phyloP scores from a whole-genome alignment of 1,284 basidiomycete genomes.

The Takashimella koratensis region DNA sequence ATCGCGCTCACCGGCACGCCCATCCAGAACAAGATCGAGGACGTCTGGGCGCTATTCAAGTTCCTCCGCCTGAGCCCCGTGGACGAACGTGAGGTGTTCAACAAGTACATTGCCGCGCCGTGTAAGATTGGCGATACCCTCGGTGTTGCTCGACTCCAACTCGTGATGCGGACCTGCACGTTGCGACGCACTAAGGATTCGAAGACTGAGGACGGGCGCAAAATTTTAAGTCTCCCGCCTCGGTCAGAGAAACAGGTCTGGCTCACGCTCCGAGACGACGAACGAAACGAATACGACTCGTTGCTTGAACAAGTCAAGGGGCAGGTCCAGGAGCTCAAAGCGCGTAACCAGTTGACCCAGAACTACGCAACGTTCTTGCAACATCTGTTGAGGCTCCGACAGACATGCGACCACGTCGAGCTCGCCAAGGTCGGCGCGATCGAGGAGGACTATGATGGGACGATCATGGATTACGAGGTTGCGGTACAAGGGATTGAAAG shows the following conservation, averaged over 20 bases:
- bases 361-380: slow-evolving; percentile 97
- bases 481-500: slow-evolving; percentile 67
- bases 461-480: slow-evolving; percentile 68
- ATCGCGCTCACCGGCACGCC: slow-evolving; percentile 95
- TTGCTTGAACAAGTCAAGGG: slow-evolving; percentile 53
- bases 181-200: slow-evolving; percentile 94
- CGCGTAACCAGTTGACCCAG: slow-evolving; percentile 80
- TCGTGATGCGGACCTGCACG: slow-evolving; percentile 94
- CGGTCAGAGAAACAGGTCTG: slow-evolving; percentile 79
- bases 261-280: slow-evolving; percentile 77
- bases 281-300: slow-evolving; percentile 84
- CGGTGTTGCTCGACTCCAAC: slow-evolving; percentile 89
- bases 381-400: slow-evolving; percentile 87
- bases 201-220: slow-evolving; percentile 72
- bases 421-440: slow-evolving; percentile 61
- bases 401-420: slow-evolving; percentile 96
- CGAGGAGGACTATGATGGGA: slow-evolving; percentile 55
- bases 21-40: slow-evolving; percentile 97
- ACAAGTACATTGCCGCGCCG: slow-evolving; percentile 82
- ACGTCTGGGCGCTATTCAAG: slow-evolving; percentile 93
- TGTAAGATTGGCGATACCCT: slow-evolving; percentile 89
- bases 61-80: slow-evolving; percentile 90
- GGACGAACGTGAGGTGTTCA: slow-evolving; percentile 90
- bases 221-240: slow-evolving; percentile 80
- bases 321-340: slow-evolving; percentile 63